Evolutionary conservation across 768 basidiomycete species (phyloP).

Genomic region (Pisolithus tinctorius): DNA sequence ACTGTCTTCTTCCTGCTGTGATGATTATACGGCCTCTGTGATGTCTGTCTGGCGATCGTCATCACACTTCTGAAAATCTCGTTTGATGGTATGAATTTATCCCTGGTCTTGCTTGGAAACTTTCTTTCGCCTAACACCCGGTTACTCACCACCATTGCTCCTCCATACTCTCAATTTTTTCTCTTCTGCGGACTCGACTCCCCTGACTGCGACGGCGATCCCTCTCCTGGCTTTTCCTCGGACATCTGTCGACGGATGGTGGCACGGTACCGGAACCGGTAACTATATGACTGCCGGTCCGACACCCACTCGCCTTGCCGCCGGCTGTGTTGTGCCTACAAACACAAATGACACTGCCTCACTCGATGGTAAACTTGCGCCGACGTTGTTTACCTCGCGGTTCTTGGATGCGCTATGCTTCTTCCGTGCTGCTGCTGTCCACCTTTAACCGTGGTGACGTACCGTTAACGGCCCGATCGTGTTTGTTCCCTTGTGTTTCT

Average conservation of each 20-base stretch:
- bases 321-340: conserved; percentile 9
- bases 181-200: too few species aligned
- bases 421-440: background rate
- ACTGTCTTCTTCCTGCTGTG: background rate
- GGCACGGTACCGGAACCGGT: background rate
- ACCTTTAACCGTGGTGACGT: background rate
- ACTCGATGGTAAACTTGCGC: conserved; percentile 1
- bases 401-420: conserved; percentile 1
- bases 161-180: too few species aligned
- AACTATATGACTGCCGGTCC: conserved; percentile 6
- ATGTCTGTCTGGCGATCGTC: background rate
- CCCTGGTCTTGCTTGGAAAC: too few species aligned
- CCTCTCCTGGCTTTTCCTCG: too few species aligned
- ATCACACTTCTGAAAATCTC: background rate
- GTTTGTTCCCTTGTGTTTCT: background rate
- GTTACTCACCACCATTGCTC: background rate
- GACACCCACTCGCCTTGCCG: background rate
- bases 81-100: too few species aligned
- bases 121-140: too few species aligned
- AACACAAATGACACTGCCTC: background rate
- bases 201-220: too few species aligned
- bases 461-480: background rate
- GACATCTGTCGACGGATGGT: too few species aligned
- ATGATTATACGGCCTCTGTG: background rate
- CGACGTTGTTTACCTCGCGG: background rate